Evolutionary conservation across 2,329 filamentous ascomycete species (phyloP), one percentile per base, ranked within the genome.

Genomic region (Chaetomium strumarium): DNA sequence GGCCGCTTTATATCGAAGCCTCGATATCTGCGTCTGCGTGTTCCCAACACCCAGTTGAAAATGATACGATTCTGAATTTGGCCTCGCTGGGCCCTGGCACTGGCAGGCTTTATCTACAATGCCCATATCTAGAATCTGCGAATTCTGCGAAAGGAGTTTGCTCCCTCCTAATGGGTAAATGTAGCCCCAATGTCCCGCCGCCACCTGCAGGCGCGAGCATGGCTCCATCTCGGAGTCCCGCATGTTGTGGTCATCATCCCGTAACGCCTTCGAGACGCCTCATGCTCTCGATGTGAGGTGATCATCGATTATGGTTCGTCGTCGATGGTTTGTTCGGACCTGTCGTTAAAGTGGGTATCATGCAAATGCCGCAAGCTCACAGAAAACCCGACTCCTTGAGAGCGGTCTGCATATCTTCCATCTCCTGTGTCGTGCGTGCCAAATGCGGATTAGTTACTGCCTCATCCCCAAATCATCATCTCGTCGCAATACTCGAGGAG

Each of bases 381-480:
- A 75, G 36, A 38, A 74, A 61, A n/a, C 74, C 75, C 16, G 61
- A 58, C 12, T 67, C 60, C 64, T 70, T 70, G 51, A 76, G 67
- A 33, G 66, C 65, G 13, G 58, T 60, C 46, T 68, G 58, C 52
- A 75, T 58, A 37, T 68, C 61, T 52, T 75, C 67, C 52, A 59
- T 55, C 48, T 63, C 64, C 68, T 70, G 63, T 55, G 56, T 58
- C 49, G 52, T 38, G 43, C 46, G 54, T 46, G 54, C 56, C 50
- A 55, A 55, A 53, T 43, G 53, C 41, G 55, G 46, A 59, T 66
- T 59, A 65, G 63, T 61, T 45, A 58, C 44, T 56, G 40, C 47
- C 46, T 46, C 52, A 55, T 52, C 47, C 46, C 44, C 43, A 41
- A 33, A 42, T 16, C 39, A 43, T 31, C 31, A 19, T 52, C 29